Evolutionary conservation across 2,329 filamentous ascomycete genomes (phyloP).

Genomic region (Lachnum nothofagi): DNA sequence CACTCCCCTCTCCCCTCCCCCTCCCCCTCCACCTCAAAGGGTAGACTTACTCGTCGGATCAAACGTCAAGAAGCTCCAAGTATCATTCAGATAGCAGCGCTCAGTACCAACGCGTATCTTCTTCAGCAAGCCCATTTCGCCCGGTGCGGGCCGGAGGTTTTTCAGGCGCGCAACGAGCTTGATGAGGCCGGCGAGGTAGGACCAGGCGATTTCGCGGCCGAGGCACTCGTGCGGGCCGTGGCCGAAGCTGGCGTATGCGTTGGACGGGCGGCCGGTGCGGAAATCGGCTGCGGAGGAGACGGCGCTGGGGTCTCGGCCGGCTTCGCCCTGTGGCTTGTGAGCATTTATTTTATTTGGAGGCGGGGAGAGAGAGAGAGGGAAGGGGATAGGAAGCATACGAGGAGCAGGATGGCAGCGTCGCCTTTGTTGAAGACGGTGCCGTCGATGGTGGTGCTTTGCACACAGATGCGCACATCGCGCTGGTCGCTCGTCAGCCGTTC

Average conservation of each 20-base stretch:
- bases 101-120: constrained; percentile 28
- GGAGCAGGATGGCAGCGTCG: not conserved
- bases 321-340: not conserved
- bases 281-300: constrained; percentile 54
- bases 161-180: constrained; percentile 5
- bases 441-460: not conserved
- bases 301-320: not conserved
- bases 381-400: not conserved
- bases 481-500: constrained; percentile 2
- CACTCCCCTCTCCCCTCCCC: no score
- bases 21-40: not conserved
- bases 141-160: constrained; percentile 9
- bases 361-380: not conserved
- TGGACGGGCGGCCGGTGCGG: constrained; percentile 57
- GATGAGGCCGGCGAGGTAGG: constrained; percentile 51
- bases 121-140: constrained; percentile 33
- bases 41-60: constrained; percentile 10
- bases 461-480: not conserved
- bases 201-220: constrained; percentile 50
- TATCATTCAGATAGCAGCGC: constrained; percentile 4
- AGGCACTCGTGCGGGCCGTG: constrained; percentile 58
- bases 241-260: constrained; percentile 59
- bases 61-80: constrained; percentile 4
- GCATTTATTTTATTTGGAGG: no score
- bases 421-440: not conserved